Evolutionary conservation across 2,329 filamentous ascomycete species (phyloP), one percentile per base, ranked within the genome.

Genomic region (Cladosporium velox): DNA sequence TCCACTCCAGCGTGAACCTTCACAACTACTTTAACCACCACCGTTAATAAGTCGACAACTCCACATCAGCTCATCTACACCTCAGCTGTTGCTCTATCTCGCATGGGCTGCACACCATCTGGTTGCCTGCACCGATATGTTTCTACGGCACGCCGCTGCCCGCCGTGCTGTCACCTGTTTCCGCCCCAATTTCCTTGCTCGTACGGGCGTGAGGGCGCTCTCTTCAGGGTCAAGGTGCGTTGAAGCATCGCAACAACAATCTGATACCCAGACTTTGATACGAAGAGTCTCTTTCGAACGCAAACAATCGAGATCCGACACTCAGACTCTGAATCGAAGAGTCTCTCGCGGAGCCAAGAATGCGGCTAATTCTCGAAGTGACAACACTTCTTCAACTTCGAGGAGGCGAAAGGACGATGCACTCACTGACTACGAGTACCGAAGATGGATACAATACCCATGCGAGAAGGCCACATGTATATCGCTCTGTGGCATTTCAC

Each of bases 401-500:
- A 8, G n/a, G 3, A 47, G 41, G n/a, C 41, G n/a, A 12, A 11
- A 47, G n/a, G 10, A 47, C 41, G 41, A 47, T n/a, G 21, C 2
- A 4, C 41, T 47, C 41, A 47, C 41, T 11, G 7, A 47, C 5
- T 12, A 2, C 8, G 41, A 47, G n/a, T 21, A 47, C n/a, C 41
- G 41, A 24, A 47, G 7, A 21, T 47, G n/a, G 41, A 47, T 47
- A 47, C 8, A 24, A 11, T 24, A 21, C 10, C 8, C 41, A 7
- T 24, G 3, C n/a, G 10, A 12, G 8, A 2, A 6, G 21, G 2
- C 41, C n/a, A 21, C 2, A 5, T 12, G 2, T 12, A 4, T 0
- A 3, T 11, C 41, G n/a, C 41, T 47, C 10, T 21, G 41, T 47
- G 41, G 8, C 2, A 21, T 47, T 11, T 21, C 41, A 24, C n/a